phyloP scores from a whole-genome alignment of 2,329 filamentous ascomycete genomes.

The Cytospora mali region DNA sequence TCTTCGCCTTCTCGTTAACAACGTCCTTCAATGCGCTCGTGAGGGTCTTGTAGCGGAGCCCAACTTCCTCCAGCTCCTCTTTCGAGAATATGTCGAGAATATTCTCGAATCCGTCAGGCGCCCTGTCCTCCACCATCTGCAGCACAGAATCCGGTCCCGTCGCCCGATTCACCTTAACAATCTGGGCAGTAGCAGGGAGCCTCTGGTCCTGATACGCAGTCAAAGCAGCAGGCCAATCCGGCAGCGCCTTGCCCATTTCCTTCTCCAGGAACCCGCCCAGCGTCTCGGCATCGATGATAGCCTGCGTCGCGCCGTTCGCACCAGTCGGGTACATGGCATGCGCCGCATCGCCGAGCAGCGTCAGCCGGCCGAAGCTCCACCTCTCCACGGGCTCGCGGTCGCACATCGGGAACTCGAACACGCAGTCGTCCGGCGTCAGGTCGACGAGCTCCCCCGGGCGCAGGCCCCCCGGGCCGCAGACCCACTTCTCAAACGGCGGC shows the following conservation, averaged over 20 bases:
- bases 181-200: slow-evolving; percentile 47
- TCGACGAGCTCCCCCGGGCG: slow-evolving; percentile 36
- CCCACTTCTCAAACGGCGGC: slow-evolving; percentile 44
- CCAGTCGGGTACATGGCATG: slow-evolving; percentile 47
- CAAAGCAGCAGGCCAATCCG: slow-evolving; percentile 38
- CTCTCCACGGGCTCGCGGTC: slow-evolving; percentile 43
- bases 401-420: slow-evolving; percentile 51
- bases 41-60: background rate
- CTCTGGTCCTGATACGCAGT: slow-evolving; percentile 43
- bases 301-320: slow-evolving; percentile 47
- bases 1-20: background rate
- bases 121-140: slow-evolving; percentile 47
- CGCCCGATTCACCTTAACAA: slow-evolving; percentile 49
- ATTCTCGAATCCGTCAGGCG: slow-evolving; percentile 44
- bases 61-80: slow-evolving; percentile 40
- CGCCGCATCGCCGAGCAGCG: slow-evolving; percentile 46
- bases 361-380: slow-evolving; percentile 42
- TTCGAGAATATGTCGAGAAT: slow-evolving; percentile 45
- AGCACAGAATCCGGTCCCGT: slow-evolving; percentile 50
- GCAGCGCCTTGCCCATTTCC: background rate
- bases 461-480: slow-evolving; percentile 36
- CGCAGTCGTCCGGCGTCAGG: slow-evolving; percentile 44
- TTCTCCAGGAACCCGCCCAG: slow-evolving; percentile 35
- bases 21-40: background rate
- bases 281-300: slow-evolving; percentile 47